Conservation (phyloP, 306 rosid genomes). For the Lotus japonicus region DNA sequence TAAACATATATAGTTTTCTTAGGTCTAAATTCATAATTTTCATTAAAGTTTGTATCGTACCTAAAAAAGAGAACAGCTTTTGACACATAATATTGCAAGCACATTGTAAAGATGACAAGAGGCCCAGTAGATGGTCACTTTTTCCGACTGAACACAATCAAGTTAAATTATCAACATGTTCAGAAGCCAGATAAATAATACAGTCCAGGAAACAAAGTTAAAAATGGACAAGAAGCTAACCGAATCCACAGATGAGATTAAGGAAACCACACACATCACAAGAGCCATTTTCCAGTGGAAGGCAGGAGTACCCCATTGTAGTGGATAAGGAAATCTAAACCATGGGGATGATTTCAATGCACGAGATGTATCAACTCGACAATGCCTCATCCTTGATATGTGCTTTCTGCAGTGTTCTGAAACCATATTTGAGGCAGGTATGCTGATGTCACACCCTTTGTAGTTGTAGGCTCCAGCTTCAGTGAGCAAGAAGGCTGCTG, state of each 20-base stretch:
- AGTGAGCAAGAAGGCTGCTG: slow-evolving; percentile 80
- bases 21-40: background rate
- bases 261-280: slow-evolving; percentile 89
- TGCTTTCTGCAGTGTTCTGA: slow-evolving; percentile 94
- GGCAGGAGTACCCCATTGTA: slow-evolving; percentile 99
- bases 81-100: background rate
- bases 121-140: slow-evolving; percentile 10
- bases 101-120: slow-evolving; percentile 3
- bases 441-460: slow-evolving; percentile 84
- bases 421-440: slow-evolving; percentile 83
- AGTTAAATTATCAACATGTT: slow-evolving; percentile 11
- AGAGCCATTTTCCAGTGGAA: slow-evolving; percentile 95
- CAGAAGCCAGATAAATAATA: background rate
- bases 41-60: background rate
- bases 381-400: slow-evolving; percentile 85
- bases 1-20: background rate
- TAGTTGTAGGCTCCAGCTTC: slow-evolving; percentile 84
- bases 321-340: slow-evolving; percentile 97
- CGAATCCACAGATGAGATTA: slow-evolving; percentile 94
- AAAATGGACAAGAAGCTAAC: slow-evolving; percentile 53
- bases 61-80: slow-evolving; percentile 1
- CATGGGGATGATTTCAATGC: slow-evolving; percentile 76
- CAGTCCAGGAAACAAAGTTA: slow-evolving; percentile 14
- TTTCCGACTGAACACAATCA: background rate
- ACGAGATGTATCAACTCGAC: slow-evolving; percentile 86